A percentile compares a stretch with the other conserved stretches of the same genome.
Conservation (phyloP, 75 land plant genomes). For the Picea sitchensis region DNA sequence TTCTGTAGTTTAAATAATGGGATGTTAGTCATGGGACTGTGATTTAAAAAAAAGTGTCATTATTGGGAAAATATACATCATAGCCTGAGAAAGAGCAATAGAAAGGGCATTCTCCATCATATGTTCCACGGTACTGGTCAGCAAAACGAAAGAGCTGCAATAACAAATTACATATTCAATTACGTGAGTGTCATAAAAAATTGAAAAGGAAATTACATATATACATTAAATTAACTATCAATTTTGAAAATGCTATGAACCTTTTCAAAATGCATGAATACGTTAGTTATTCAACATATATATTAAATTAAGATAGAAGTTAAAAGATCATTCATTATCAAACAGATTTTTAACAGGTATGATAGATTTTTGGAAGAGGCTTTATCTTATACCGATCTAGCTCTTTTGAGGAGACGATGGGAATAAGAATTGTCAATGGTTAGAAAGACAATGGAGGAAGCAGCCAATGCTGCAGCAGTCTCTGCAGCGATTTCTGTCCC, state of each 20-base stretch:
- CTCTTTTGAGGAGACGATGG: constrained; percentile 60
- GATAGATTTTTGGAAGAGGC: background rate
- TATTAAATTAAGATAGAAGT: background rate
- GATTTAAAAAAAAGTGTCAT: background rate
- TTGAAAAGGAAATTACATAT: background rate
- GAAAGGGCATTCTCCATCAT: constrained; percentile 43
- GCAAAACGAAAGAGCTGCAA: constrained; percentile 56
- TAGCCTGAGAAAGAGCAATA: constrained; percentile 61
- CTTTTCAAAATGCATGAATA: no score
- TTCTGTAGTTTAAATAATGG: background rate
- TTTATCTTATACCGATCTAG: constrained; percentile 43
- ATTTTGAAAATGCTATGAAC: no score
- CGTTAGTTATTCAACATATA: background rate
- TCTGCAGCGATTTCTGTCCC: constrained; percentile 52
- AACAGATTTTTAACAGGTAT: background rate
- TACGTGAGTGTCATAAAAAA: background rate
- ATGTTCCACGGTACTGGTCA: constrained; percentile 38
- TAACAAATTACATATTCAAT: background rate
- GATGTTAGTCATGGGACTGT: background rate
- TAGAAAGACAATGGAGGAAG: constrained; percentile 75
- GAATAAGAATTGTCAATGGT: constrained; percentile 40
- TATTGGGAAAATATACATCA: constrained; percentile 20
- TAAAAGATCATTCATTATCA: background rate
- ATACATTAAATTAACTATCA: background rate
- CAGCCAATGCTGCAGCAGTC: constrained; percentile 88